phyloP scores from a whole-genome alignment of 148 eudicot species.

The Rhododendron henanense region DNA sequence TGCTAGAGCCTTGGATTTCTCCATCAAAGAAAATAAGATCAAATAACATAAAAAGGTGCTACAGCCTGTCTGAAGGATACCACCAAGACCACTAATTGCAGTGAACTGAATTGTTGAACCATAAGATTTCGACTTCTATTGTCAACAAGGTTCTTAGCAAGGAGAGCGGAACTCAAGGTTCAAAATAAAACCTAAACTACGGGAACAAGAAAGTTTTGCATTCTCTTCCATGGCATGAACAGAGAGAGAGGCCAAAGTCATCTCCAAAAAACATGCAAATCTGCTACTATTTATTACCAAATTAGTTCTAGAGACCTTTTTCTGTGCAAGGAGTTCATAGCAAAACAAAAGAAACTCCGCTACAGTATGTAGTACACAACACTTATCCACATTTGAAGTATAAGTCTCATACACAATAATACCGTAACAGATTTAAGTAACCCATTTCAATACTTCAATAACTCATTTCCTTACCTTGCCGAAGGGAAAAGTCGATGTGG shows the following conservation, averaged over 20 bases:
- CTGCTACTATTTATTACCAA: neutral
- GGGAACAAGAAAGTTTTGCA: neutral
- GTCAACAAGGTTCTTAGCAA: neutral
- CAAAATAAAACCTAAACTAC: neutral
- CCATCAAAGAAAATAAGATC: neutral
- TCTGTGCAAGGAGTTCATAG: neutral
- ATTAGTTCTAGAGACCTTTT: neutral
- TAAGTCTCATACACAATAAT: neutral
- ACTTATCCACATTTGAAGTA: neutral
- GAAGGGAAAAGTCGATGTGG: slow-evolving; percentile 87
- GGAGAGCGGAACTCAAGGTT: neutral
- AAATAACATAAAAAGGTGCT: neutral
- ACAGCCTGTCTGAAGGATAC: neutral
- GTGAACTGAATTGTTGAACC: neutral
- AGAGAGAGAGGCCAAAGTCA: neutral
- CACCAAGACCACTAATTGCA: neutral
- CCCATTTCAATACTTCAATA: neutral
- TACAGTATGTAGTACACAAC: neutral
- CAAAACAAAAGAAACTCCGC: neutral
- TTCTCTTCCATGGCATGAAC: neutral
- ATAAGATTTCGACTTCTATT: neutral
- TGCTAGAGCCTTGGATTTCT: neutral
- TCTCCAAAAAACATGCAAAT: neutral
- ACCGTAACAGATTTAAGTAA: neutral
- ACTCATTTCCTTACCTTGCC: slow-evolving; percentile 59